Base-by-base conservation (phyloP, 2,329 filamentous ascomycete genomes). In the Bipolaris oryzae region DNA sequence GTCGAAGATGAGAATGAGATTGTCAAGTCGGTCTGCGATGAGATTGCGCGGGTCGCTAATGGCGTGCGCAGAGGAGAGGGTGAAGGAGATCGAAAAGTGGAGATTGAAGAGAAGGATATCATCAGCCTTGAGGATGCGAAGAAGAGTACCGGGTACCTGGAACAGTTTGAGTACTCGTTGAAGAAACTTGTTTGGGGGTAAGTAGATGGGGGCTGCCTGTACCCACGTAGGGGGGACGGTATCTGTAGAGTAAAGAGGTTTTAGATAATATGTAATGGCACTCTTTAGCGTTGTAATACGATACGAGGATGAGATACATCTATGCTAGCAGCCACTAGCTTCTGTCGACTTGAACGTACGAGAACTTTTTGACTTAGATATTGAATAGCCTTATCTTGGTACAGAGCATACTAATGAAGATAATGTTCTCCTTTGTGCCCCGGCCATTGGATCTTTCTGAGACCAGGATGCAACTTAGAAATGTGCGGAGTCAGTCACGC, bases 141-240 rank as follows among this genome's bases (percentile, higher is more conserved):
- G 82, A 90, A 85, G 80, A 92, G 89, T 58, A 97, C 94, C 0
- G 91, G 92, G 0, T 82, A 96, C 67, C 75, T 98, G 49, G 94
- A 97, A 77, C 89, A 94, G 74, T 78, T 96, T 70, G 91, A 92
- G 1, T 92, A 98, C 80, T 90, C 89, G 57, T 83, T 98, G 68
- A 97, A 96, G 85, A 96, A 91, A 81, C 78, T 98, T 73, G 92
- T 99, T 11, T 98, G 95, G 95, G 82, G 83, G 15, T 54, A 54
- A 25, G 21, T 31, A 31, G 28, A 31, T 31, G 28, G 28, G 21
- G 33, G 7, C 15, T 6, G n/a, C 33, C 13, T 15, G 15, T 35
- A 3, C 33, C 15, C 1, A 35, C 33, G 33, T 35, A 35, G 33
- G 33, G 13, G 7, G 5, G 33, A 13, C 5, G 33, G 4, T 2